Conservation (phyloP, 768 basidiomycete species). For the Hygrocybe coccinea region DNA sequence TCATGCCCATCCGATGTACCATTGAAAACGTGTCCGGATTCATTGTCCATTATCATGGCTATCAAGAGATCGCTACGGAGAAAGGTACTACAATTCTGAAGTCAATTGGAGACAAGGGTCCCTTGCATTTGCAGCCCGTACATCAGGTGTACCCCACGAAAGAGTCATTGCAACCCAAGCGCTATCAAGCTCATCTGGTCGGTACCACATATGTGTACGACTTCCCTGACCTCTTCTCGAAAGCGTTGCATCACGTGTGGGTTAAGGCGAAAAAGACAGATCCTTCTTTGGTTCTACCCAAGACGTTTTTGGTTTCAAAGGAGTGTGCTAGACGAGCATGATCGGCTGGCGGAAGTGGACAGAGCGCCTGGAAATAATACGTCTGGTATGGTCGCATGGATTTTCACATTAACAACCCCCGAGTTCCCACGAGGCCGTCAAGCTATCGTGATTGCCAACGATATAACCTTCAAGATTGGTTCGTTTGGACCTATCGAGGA, state of each 20-base stretch:
- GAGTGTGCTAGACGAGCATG: slow-evolving; percentile 92
- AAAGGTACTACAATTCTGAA: slow-evolving; percentile 94
- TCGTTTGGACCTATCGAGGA: slow-evolving; percentile 96
- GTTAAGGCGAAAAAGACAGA: slow-evolving; percentile 59
- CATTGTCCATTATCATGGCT: slow-evolving; percentile 96
- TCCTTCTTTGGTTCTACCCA: slow-evolving; percentile 67
- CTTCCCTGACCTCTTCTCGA: slow-evolving; percentile 98
- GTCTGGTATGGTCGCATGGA: slow-evolving; percentile 98
- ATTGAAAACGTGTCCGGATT: slow-evolving; percentile 99
- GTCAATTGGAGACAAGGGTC: slow-evolving; percentile 97
- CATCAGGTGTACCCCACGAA: slow-evolving; percentile 93
- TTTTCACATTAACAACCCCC: slow-evolving; percentile 86
- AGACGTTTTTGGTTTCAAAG: slow-evolving; percentile 72
- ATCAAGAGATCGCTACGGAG: slow-evolving; percentile 96
- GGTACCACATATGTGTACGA: slow-evolving; percentile 99
- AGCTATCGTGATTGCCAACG: slow-evolving; percentile 89
- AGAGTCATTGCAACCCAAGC: slow-evolving; percentile 96
- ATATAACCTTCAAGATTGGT: slow-evolving; percentile 98
- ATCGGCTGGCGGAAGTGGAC: slow-evolving; percentile 84
- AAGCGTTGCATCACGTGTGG: slow-evolving; percentile 94
- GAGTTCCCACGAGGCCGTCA: slow-evolving; percentile 88
- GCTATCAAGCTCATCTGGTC: slow-evolving; percentile 96
- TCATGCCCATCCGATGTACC: slow-evolving; percentile 93
- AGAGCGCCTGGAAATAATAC: slow-evolving; percentile 90
- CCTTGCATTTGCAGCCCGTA: slow-evolving; percentile 92